Percentiles rank a stretch among this genome's conserved stretches.
Conservation (phyloP, 169 alveolate species). For the Blepharisma undulans region DNA sequence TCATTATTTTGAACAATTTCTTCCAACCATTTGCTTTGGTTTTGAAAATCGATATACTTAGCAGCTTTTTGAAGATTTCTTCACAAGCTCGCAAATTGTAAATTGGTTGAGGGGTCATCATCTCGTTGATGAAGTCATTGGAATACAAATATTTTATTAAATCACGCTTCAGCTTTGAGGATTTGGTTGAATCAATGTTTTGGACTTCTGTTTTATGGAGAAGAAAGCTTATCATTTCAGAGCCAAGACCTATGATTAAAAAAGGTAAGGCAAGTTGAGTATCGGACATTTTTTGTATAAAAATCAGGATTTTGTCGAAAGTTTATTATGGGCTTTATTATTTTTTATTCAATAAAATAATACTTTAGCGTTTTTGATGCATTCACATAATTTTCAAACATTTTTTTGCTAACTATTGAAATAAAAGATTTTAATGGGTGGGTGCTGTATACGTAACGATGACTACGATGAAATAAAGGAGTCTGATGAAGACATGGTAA, state of each 20-base stretch:
- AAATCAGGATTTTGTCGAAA: background rate
- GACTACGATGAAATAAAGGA: background rate
- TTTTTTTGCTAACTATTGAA: background rate
- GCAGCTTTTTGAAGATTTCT: background rate
- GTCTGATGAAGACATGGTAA: background rate
- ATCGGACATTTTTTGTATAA: background rate
- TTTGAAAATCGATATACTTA: background rate
- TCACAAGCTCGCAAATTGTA: background rate
- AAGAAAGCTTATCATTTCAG: background rate
- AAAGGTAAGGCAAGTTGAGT: background rate
- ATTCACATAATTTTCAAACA: background rate
- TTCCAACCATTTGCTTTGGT: background rate
- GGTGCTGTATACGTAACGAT: background rate
- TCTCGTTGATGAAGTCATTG: background rate
- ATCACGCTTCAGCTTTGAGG: background rate
- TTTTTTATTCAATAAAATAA: background rate
- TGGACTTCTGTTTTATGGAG: background rate
- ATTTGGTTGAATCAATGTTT: background rate
- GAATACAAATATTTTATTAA: background rate
- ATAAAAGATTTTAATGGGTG: background rate
- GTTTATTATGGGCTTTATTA: too few species aligned
- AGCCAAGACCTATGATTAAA: background rate
- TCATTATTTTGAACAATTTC: background rate
- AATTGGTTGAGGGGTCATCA: background rate
- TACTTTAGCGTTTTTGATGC: background rate